A percentile compares a stretch with the other conserved stretches of the same genome.
Conservation (phyloP, 1,139 yeast species). For the Debaryomyces singareniensis region DNA sequence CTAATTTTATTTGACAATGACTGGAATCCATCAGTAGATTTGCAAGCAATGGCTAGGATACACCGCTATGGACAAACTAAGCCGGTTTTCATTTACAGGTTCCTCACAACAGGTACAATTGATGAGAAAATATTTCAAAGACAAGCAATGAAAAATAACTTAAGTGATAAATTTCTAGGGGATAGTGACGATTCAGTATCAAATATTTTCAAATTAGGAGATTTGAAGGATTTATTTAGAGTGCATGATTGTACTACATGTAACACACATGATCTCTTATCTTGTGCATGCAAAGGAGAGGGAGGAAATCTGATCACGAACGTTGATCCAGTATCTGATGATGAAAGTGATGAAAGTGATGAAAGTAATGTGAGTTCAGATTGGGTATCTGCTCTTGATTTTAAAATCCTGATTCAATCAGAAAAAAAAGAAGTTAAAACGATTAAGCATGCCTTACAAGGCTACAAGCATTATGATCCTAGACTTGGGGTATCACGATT, state of each 20-base stretch:
- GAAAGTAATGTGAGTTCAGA: constrained; percentile 10
- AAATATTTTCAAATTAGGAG: constrained; percentile 53
- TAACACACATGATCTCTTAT: constrained; percentile 79
- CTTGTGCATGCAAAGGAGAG: constrained; percentile 59
- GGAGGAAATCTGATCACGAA: no score
- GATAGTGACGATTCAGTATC: constrained; percentile 30
- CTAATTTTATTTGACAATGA: constrained; percentile 81
- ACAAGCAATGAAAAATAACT: constrained; percentile 78
- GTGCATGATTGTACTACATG: constrained; percentile 46
- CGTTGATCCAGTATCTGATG: constrained; percentile 8
- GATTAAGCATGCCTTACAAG: constrained; percentile 45
- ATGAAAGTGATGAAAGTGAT: constrained; percentile 10
- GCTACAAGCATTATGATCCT: constrained; percentile 60
- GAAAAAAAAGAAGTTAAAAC: constrained; percentile 24
- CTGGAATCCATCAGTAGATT: constrained; percentile 91
- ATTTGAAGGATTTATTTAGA: constrained; percentile 70
- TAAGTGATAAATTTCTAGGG: constrained; percentile 76
- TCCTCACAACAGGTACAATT: constrained; percentile 82
- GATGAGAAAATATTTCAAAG: constrained; percentile 94
- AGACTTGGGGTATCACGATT: constrained; percentile 4
- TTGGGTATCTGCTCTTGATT: constrained; percentile 52
- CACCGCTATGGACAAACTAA: constrained; percentile 87
- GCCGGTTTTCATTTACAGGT: constrained; percentile 76
- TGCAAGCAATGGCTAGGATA: constrained; percentile 94
- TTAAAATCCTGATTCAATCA: constrained; percentile 28